Evolutionary conservation across 1,284 basidiomycete genomes (phyloP), one percentile per base, ranked within the genome.

Genomic region (Leccinum solheimii): DNA sequence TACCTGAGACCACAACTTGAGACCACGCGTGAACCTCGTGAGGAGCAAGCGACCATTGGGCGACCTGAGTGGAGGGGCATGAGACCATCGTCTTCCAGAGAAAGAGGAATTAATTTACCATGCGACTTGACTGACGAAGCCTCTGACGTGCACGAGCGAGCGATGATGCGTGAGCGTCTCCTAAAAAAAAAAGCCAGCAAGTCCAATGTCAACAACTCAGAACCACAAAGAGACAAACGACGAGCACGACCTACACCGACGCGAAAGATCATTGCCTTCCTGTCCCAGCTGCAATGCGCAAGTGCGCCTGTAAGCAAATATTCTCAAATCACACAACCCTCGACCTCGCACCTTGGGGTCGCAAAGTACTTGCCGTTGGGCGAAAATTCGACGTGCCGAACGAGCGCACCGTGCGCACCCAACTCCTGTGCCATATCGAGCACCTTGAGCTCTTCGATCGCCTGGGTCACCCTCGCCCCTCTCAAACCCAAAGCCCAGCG

Each of bases 21-120:
- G 80, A 7, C 84, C 86, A 57, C 86, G 82, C 30, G 78, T 80
- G 62, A 90, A 81, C 69, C 88, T 90, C 3, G 89, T 90, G 27
- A 91, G 73, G 7, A 91, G 76, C 40, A 81, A 70, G 45, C 80
- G 80, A 10, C 90, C 87, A 26, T 79, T 83, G 0, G 88, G 88
- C 4, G 89, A 89, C 87, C 87, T 62, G 27, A 48, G 21, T 27
- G 19, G 10, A 23, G n/a, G 21, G 21, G 40, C 11, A 45, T 45
- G 10, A 62, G 16, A 13, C 23, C 9, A 14, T 3, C n/a, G 19
- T 9, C n/a, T 7, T 32, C 30, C 30, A 32, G 30, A 32, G 30
- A 32, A 32, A 0, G 30, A 32, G 30, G 4, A 32, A 0, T 0
- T 32, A 32, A 32, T 4, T 32, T 0, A 32, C 30, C 30, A 32